Conservation (phyloP, 345 rosid genomes). For the Anacardium occidentale region DNA sequence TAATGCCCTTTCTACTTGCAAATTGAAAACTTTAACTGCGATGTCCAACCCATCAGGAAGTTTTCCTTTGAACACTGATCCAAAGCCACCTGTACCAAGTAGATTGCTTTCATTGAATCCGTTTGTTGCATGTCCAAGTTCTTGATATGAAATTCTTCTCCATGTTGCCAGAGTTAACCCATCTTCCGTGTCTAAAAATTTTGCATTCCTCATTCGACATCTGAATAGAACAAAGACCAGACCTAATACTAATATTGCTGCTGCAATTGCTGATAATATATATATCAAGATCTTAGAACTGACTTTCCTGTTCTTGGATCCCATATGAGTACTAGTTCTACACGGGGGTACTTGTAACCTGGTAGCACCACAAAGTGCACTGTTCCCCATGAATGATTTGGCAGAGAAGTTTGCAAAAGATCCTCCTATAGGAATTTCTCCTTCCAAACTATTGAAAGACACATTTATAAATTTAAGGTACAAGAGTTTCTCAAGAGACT, state of each 20-base stretch:
- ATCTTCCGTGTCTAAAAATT: neutral
- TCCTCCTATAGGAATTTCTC: constrained; percentile 27
- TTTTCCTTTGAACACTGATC: neutral
- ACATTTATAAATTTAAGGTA: constrained; percentile 12
- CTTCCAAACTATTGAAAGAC: constrained; percentile 20
- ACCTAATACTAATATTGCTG: neutral
- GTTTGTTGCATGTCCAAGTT: constrained; percentile 2
- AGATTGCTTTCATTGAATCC: neutral
- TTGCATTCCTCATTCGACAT: neutral
- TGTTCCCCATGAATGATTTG: constrained; percentile 15
- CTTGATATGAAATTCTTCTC: neutral
- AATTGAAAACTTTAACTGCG: constrained; percentile 2
- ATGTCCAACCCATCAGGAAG: neutral
- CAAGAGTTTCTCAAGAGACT: constrained; percentile 12
- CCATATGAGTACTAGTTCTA: neutral
- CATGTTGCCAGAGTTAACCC: neutral
- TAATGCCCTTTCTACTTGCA: neutral
- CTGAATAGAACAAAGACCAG: neutral
- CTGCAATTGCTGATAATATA: constrained; percentile 4
- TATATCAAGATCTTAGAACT: neutral
- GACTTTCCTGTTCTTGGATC: neutral
- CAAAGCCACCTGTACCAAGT: neutral
- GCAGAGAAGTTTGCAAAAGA: constrained; percentile 15
- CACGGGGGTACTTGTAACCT: neutral
- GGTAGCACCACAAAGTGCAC: constrained; percentile 5